These are phyloP conservation scores for Aspergillus quadrilineatus DNA, from an alignment of 2,329 filamentous ascomycete genomes.

Conservation along the genomic window DNA sequence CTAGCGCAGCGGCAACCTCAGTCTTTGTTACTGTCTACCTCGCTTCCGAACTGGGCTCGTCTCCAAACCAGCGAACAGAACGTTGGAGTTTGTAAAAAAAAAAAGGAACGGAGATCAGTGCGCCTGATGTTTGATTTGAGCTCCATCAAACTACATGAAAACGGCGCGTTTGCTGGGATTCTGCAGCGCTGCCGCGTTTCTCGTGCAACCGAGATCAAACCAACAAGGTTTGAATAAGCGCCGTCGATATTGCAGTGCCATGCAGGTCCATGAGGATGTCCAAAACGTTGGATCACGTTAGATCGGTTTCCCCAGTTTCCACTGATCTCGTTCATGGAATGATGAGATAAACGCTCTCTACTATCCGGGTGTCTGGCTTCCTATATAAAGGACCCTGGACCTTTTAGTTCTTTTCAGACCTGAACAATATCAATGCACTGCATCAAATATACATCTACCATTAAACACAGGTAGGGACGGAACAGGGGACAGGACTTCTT, in stretches of 20 bases:
- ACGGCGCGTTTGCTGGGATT: background rate
- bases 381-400: background rate
- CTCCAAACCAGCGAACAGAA: background rate
- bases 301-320: background rate
- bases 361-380: background rate
- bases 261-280: background rate
- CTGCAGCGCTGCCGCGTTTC: background rate
- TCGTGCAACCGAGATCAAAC: constrained; percentile 9
- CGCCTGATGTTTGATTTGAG: background rate
- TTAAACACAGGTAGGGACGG: background rate
- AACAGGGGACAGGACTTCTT: background rate
- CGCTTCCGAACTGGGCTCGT: constrained; percentile 4
- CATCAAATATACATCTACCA: background rate
- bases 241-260: constrained; percentile 13
- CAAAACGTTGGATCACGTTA: background rate
- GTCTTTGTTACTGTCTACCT: constrained; percentile 7
- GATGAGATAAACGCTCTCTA: background rate
- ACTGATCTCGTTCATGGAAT: background rate
- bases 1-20: constrained; percentile 3
- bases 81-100: background rate
- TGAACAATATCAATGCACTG: background rate
- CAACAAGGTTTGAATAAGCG: constrained; percentile 16
- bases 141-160: constrained; percentile 1
- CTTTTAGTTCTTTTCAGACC: background rate
- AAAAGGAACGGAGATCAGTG: background rate